Base-by-base conservation (phyloP, 768 basidiomycete species). In the Mycena filopes region DNA sequence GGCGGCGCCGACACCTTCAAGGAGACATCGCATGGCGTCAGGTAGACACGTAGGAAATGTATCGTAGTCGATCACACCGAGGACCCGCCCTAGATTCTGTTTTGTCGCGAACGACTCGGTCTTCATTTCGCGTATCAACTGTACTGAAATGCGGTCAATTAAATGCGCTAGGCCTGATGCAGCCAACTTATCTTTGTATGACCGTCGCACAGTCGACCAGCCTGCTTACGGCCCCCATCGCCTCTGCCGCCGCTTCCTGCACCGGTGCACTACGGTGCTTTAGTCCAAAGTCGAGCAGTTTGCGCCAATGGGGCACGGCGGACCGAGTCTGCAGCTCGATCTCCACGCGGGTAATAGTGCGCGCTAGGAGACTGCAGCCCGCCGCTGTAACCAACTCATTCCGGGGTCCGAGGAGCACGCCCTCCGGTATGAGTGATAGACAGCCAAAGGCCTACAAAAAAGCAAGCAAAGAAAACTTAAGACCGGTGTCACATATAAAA, bases 171-270 rank as follows among this genome's bases (percentile, higher is more conserved):
- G 28, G 47, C 53, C 40, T 65, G 70, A 38, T 57, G 66, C 38
- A 48, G 12, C 16, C 18, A 38, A 89, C 95, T 84, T 78, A 97
- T 95, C 91, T 95, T 71, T 82, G 76, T 42, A 96, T 81, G 61
- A 87, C 82, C 23, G 72, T 70, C 3, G 88, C 85, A 70, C 88
- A 91, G 70, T 95, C 89, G 31, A 83, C 80, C 2, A 94, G 81
- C 59, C 80, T 80, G 75, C 94, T 96, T 61, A 93, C 78, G n/a
- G 83, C 76, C 4, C 85, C 84, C 80, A 94, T 84, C 8, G 92
- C 90, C 26, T 74, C 76, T 15, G 94, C 91, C 36, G 91, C 93
- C 10, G 90, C 88, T 69, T 92, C 88, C 77, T 96, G 96, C 4
- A 92, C 92, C 18, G 76, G 71, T 2, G 74, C 70, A 47, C 79